Evolutionary conservation across 352 stramenopile species (phyloP).

Genomic region (Phytophthora fragariae): DNA sequence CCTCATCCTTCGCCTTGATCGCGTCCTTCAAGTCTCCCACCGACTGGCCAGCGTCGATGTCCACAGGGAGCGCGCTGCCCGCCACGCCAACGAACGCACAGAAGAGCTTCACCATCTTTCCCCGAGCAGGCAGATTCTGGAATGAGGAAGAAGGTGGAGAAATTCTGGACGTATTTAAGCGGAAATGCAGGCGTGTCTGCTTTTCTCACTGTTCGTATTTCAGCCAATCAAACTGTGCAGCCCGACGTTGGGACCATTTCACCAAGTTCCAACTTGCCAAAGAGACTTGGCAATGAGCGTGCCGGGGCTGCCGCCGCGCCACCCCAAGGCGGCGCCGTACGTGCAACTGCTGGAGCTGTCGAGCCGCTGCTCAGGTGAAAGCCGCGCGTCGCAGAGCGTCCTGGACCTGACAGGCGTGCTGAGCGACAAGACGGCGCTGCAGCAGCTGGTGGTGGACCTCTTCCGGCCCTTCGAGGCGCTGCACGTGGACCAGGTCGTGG

Average conservation of each 20-base stretch:
- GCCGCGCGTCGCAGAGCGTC: constrained; percentile 35
- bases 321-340: constrained; percentile 31
- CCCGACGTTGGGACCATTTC: too few species aligned
- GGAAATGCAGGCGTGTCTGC: too few species aligned
- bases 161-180: too few species aligned
- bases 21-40: background rate
- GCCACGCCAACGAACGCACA: background rate
- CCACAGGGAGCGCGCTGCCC: background rate
- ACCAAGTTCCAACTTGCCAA: too few species aligned
- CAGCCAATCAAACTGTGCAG: too few species aligned
- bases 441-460: constrained; percentile 50
- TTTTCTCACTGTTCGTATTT: background rate
- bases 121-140: too few species aligned
- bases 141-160: too few species aligned
- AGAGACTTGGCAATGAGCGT: constrained; percentile 1
- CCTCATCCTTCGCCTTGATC: background rate
- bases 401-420: constrained; percentile 56
- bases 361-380: constrained; percentile 39
- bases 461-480: constrained; percentile 50
- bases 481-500: constrained; percentile 59
- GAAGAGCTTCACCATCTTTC: background rate
- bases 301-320: constrained; percentile 12
- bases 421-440: constrained; percentile 39
- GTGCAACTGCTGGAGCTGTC: constrained; percentile 56
- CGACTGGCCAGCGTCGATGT: background rate